These are phyloP conservation scores for Syncephalis plumigaleata DNA, from an alignment of 371 early-diverging fungal species.

Conservation along the genomic window DNA sequence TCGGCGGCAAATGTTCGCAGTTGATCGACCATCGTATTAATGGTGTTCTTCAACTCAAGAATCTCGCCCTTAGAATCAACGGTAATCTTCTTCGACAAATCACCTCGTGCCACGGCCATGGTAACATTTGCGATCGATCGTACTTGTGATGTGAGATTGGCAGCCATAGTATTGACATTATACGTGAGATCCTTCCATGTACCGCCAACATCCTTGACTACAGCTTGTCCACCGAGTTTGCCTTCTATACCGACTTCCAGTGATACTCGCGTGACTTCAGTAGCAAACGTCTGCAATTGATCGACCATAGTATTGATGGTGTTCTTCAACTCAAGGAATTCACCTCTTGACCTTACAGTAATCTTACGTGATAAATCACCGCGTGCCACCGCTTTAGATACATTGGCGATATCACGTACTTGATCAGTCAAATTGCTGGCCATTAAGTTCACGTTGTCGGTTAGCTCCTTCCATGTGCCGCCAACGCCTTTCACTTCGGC, in stretches of 20 bases:
- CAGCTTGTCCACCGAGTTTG: slow-evolving; percentile 36
- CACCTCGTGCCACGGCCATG: slow-evolving; percentile 35
- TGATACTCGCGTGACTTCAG: slow-evolving; percentile 41
- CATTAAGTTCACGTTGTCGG: slow-evolving; percentile 45
- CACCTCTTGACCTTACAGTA: slow-evolving; percentile 22
- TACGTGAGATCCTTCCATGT: slow-evolving; percentile 55
- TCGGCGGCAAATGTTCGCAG: slow-evolving; percentile 23
- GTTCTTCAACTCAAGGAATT: slow-evolving; percentile 21
- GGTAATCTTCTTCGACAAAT: slow-evolving; percentile 29
- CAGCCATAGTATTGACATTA: slow-evolving; percentile 44
- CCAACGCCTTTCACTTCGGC: slow-evolving; percentile 29
- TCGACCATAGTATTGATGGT: slow-evolving; percentile 25
- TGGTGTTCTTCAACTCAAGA: slow-evolving; percentile 25
- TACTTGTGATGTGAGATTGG: slow-evolving; percentile 40
- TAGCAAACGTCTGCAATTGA: slow-evolving; percentile 21
- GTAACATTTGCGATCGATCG: slow-evolving; percentile 40
- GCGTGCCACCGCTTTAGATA: slow-evolving; percentile 24
- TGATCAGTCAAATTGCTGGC: slow-evolving; percentile 32
- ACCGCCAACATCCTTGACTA: slow-evolving; percentile 38
- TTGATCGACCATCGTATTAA: slow-evolving; percentile 44
- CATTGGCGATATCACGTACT: slow-evolving; percentile 26
- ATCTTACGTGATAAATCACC: slow-evolving; percentile 27
- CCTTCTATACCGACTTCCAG: slow-evolving; percentile 43
- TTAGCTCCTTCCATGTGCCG: slow-evolving; percentile 38
- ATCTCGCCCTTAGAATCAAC: slow-evolving; percentile 31